These are phyloP conservation scores for Ceriops tagal DNA, from an alignment of 345 rosid genomes.

Conservation along the genomic window DNA sequence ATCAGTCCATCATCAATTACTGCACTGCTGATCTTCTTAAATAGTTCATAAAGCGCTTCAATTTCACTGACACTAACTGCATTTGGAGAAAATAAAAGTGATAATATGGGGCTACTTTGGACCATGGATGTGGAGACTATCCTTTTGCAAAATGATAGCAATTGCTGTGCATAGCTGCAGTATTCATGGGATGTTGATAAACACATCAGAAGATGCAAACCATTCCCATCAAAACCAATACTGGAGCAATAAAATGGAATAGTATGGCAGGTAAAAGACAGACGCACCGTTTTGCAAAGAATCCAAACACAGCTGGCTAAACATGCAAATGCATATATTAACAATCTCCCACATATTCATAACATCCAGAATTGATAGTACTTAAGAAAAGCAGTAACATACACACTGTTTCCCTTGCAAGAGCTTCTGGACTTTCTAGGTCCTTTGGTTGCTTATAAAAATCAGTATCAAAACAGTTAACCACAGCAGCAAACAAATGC, in stretches of 20 bases:
- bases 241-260: no score
- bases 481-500: conserved; percentile 16
- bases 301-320: no score
- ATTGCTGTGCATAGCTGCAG: no score
- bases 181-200: no score
- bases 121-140: background rate
- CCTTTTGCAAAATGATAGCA: background rate
- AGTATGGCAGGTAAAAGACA: no score
- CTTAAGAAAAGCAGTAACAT: conserved; percentile 14
- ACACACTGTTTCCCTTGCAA: conserved; percentile 23
- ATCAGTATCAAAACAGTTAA: conserved; percentile 21
- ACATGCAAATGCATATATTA: no score
- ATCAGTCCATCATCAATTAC: conserved; percentile 30
- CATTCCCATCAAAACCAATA: no score
- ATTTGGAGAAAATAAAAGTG: conserved; percentile 5
- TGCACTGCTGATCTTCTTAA: conserved; percentile 31
- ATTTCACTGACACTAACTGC: conserved; percentile 33
- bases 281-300: no score
- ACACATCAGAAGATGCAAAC: no score
- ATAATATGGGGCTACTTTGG: background rate
- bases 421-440: conserved; percentile 23
- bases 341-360: background rate
- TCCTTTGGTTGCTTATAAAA: conserved; percentile 20
- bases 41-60: conserved; percentile 26
- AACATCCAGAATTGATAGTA: conserved; percentile 15